Percentiles rank a stretch among this genome's conserved stretches.
Evolutionary conservation across 495 filamentous ascomycete species (phyloP).

Genomic region (Sordaria brevicollis): DNA sequence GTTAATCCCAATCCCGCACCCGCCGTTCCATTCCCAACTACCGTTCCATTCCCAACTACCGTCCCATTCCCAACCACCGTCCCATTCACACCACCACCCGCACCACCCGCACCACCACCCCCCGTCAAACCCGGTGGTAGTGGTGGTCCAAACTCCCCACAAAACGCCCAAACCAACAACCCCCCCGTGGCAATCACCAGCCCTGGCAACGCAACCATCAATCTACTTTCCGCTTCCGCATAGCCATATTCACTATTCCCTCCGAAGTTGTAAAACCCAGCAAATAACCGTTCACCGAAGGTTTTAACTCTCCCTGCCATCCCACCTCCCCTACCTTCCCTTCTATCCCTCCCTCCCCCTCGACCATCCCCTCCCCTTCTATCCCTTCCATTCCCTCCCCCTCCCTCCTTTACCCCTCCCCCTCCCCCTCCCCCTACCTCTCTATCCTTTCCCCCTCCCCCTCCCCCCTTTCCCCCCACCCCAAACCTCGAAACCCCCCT

Average conservation of each 20-base stretch:
- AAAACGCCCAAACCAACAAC: constrained; percentile 22
- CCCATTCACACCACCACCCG: background rate
- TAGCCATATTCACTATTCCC: constrained; percentile 8
- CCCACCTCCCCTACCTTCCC: too few relatives aligned
- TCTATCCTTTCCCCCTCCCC: background rate
- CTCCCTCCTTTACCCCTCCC: background rate
- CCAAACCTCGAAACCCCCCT: too few relatives aligned
- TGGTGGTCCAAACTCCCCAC: constrained; percentile 14
- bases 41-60: background rate
- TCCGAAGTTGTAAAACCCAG: too few relatives aligned
- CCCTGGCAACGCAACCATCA: constrained; percentile 16
- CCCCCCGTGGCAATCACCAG: constrained; percentile 17
- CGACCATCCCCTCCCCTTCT: too few relatives aligned
- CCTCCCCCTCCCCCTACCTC: background rate
- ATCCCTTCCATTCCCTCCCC: background rate
- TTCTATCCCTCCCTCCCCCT: too few relatives aligned
- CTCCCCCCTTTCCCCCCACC: background rate
- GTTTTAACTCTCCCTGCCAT: too few relatives aligned
- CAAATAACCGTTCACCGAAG: too few relatives aligned
- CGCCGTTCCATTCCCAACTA: background rate
- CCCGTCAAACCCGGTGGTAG: background rate
- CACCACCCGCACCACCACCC: background rate
- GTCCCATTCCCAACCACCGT: background rate
- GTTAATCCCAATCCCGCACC: background rate
- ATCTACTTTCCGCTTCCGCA: constrained; percentile 18